phyloP scores from a whole-genome alignment of 352 stramenopile species.

The Phytophthora pseudosyringae region DNA sequence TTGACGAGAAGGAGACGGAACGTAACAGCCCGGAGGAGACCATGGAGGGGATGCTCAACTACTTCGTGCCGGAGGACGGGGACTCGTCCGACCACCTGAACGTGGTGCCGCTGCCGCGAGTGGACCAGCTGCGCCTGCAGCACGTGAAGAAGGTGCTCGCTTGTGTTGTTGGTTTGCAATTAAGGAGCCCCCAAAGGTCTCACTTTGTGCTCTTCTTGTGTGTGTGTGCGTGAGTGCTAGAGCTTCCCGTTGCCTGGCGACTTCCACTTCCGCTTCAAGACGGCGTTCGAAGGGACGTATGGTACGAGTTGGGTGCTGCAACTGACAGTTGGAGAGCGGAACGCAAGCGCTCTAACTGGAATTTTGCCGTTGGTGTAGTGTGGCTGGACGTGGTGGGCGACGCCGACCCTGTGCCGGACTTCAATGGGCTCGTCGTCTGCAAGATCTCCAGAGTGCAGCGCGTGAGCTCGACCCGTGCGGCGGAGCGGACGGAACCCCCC shows the following conservation, averaged over 20 bases:
- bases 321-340: conserved; percentile 18
- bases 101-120: conserved; percentile 79
- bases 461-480: conserved; percentile 46
- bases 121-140: conserved; percentile 74
- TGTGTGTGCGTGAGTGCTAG: conserved; percentile 24
- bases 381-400: conserved; percentile 85
- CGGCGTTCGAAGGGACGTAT: conserved; percentile 85
- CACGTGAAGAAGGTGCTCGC: conserved; percentile 81
- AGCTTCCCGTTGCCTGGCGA: conserved; percentile 78
- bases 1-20: not conserved
- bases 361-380: conserved; percentile 41
- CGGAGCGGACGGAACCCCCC: conserved; percentile 44
- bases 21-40: conserved; percentile 25
- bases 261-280: conserved; percentile 91
- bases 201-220: conserved; percentile 17
- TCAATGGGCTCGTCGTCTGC: conserved; percentile 79
- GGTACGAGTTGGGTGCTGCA: conserved; percentile 35
- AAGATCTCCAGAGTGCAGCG: conserved; percentile 81
- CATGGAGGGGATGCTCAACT: conserved; percentile 91
- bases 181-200: not conserved
- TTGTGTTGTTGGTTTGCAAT: not conserved
- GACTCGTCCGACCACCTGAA: conserved; percentile 89
- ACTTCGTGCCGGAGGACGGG: conserved; percentile 87
- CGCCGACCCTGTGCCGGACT: conserved; percentile 73
- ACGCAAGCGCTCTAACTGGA: not conserved